Percentiles rank a stretch among this genome's conserved stretches.
These are phyloP conservation scores for Bipolaris sorokiniana DNA, from an alignment of 2,329 filamentous ascomycete species.

Conservation along the genomic window DNA sequence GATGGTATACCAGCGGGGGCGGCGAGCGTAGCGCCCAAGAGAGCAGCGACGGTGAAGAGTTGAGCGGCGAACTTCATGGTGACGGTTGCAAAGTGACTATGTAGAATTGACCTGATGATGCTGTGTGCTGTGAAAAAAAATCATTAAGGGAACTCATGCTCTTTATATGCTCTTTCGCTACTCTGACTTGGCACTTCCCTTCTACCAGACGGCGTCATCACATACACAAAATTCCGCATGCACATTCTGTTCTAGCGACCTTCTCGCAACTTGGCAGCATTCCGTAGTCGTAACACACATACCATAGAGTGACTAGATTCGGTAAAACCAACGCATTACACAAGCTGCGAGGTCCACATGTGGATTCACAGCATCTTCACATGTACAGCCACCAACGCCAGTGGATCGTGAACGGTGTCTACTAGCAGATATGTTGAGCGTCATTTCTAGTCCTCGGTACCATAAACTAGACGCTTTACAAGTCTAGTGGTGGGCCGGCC, in stretches of 20 bases:
- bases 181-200: neutral
- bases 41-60: conserved; percentile 3
- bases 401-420: neutral
- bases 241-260: neutral
- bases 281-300: neutral
- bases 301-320: neutral
- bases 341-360: neutral
- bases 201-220: neutral
- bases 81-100: neutral
- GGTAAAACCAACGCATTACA: neutral
- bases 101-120: neutral
- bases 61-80: conserved; percentile 4
- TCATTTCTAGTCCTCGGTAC: neutral
- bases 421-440: neutral
- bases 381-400: neutral
- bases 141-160: neutral
- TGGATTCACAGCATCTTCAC: neutral
- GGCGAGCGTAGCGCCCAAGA: neutral
- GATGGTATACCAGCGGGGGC: neutral
- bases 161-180: neutral
- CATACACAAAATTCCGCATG: neutral
- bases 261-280: neutral
- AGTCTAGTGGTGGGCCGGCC: neutral
- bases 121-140: neutral
- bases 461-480: neutral